Evolutionary conservation across 176 grass and related monocot genomes (phyloP), one percentile per base, ranked within the genome.

Genomic region (Chloris gayana): DNA sequence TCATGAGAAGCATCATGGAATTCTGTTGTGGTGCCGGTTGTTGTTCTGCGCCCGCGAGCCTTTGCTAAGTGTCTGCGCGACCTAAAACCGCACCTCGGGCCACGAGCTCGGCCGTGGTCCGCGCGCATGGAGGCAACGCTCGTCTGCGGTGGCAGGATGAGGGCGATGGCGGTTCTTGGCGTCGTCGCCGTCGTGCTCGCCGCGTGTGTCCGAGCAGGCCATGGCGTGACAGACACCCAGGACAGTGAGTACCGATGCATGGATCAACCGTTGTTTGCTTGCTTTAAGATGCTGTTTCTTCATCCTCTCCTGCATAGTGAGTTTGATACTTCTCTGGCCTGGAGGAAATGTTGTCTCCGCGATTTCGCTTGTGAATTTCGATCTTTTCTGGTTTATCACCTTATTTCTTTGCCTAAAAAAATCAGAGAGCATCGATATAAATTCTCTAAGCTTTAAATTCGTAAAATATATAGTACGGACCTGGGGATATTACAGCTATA

Each of bases 11-110:
- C 89, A 93, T 88, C 63, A 85, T 90, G 84, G 75, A 31, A 30
- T 84, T 84, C 54, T 41, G 90, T 89, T 90, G 84, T 90, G 85
- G 88, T 91, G 85, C 85, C 63, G 70, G 88, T 91, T 38, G 91
- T 91, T 94, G 88, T 57, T 71, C 76, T 65, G 85, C 88, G 60
- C 63, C 72, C 83, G 32, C 49, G 47, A 75, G 80, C 78, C 80
- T 89, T 78, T 72, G 69, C 47, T 63, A 24, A 87, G 50, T 75
- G 76, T 31, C 84, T 44, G 25, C 26, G 32, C 69, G 69, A 85
- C 83, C 78, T 82, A 89, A 89, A 89, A 85, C 78, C 78, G 57
- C 78, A 81, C 87, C 87, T 73, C 67, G n/a, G 53, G 44, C 47
- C 39, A 21, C 30, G 72, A 85, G 56, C 71, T 76, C 65, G 7